Evolutionary conservation across 176 grass and related monocot species (phyloP).

Genomic region (Zoysia japonica): DNA sequence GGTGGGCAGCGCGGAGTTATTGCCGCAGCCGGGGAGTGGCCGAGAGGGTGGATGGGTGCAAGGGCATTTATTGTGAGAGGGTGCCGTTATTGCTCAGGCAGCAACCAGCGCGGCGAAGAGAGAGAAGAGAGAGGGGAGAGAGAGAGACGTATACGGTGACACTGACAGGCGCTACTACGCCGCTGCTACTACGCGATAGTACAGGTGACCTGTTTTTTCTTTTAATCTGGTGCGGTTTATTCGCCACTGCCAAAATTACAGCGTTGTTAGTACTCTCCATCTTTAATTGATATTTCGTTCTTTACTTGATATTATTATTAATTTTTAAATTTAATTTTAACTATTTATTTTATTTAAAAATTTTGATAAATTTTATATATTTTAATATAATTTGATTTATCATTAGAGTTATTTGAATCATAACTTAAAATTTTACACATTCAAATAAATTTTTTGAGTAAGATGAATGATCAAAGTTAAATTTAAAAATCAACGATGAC

Average conservation of each 20-base stretch:
- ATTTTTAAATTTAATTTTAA: too few species aligned
- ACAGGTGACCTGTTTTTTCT: neutral
- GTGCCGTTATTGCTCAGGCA: conserved; percentile 54
- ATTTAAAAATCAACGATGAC: too few species aligned
- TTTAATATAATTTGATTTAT: too few species aligned
- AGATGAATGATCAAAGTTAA: too few species aligned
- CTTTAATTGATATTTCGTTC: too few species aligned
- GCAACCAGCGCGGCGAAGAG: neutral
- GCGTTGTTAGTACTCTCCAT: neutral
- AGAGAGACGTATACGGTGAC: conserved; percentile 26
- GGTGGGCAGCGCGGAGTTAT: conserved; percentile 76
- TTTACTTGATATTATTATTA: too few species aligned
- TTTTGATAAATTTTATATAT: too few species aligned
- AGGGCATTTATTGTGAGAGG: conserved; percentile 93
- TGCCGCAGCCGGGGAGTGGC: conserved; percentile 68
- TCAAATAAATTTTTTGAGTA: too few species aligned
- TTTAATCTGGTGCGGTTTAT: neutral
- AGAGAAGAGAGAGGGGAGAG: neutral
- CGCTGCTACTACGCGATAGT: neutral
- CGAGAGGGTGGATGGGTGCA: conserved; percentile 84
- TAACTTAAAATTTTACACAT: too few species aligned
- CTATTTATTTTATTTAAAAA: too few species aligned
- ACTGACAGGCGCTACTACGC: neutral
- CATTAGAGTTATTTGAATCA: too few species aligned
- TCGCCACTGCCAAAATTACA: conserved; percentile 26